phyloP scores from a whole-genome alignment of 2,329 filamentous ascomycete species.

The Botryotinia globosa region DNA sequence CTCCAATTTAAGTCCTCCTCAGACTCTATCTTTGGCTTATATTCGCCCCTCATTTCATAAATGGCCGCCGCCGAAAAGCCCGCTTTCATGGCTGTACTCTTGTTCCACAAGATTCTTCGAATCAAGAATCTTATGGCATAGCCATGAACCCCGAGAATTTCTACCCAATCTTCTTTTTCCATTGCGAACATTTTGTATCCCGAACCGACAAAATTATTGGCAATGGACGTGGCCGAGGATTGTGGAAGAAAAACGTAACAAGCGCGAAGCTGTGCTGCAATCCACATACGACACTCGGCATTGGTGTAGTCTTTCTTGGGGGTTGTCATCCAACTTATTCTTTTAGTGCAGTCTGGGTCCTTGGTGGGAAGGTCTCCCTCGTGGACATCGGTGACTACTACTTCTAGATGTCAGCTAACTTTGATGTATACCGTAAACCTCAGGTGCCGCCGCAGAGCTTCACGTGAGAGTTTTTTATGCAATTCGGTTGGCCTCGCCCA shows the following conservation, averaged over 20 bases:
- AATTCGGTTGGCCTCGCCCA: neutral
- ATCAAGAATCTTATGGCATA: neutral
- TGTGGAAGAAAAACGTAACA: neutral
- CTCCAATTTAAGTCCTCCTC: constrained; percentile 1
- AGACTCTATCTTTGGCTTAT: neutral
- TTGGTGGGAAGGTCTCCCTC: neutral
- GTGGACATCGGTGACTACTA: neutral
- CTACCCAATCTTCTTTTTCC: constrained; percentile 6
- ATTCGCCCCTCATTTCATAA: constrained; percentile 3
- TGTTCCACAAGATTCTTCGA: constrained; percentile 4
- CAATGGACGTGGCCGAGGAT: neutral
- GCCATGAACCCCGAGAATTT: constrained; percentile 1
- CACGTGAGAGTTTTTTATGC: neutral
- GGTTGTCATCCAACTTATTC: neutral
- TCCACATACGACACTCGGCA: constrained; percentile 1
- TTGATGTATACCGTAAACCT: neutral
- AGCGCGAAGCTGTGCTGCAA: neutral
- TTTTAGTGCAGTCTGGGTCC: neutral
- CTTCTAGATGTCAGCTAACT: neutral
- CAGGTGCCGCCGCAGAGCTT: neutral
- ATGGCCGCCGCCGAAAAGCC: neutral
- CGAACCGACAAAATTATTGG: neutral
- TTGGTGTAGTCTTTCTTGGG: neutral
- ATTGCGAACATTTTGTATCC: neutral
- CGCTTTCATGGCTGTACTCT: neutral